phyloP scores from a whole-genome alignment of 1,139 yeast genomes.

The Sugiyamaella japonica region DNA sequence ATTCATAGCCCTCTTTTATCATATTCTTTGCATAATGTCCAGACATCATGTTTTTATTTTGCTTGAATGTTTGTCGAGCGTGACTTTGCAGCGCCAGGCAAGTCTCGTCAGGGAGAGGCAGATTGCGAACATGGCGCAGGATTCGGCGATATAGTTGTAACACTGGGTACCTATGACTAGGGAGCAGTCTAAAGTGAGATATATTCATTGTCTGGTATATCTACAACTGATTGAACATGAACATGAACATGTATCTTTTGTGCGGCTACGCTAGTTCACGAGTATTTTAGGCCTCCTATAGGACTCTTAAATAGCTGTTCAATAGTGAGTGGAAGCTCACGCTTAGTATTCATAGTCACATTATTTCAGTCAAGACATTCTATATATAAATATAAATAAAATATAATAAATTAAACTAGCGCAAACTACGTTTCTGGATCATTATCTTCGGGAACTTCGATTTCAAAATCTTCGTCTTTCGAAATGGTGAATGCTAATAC shows the following conservation, averaged over 20 bases:
- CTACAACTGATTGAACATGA: not conserved
- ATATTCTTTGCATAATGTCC: conserved; percentile 23
- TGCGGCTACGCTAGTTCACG: not conserved
- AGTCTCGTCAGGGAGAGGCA: conserved; percentile 16
- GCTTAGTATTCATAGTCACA: no score
- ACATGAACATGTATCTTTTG: not conserved
- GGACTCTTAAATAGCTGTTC: not conserved
- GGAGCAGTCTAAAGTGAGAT: conserved; percentile 25
- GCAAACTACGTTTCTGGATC: conserved; percentile 3
- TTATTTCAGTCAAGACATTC: no score
- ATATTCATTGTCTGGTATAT: conserved; percentile 4
- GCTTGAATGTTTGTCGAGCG: conserved; percentile 9
- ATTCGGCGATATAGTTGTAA: conserved; percentile 27
- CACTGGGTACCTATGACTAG: conserved; percentile 27
- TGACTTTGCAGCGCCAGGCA: conserved; percentile 7
- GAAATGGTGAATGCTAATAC: conserved; percentile 25
- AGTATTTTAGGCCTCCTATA: not conserved
- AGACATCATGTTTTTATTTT: conserved; percentile 18
- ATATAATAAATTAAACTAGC: not conserved
- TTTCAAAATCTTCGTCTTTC: conserved; percentile 22
- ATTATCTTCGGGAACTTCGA: conserved; percentile 24
- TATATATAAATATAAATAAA: not conserved
- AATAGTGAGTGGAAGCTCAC: not conserved
- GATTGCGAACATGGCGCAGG: conserved; percentile 23
- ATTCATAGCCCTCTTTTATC: conserved; percentile 24